Conservation (phyloP, 257 asterid species). For the Scutellaria minor region DNA sequence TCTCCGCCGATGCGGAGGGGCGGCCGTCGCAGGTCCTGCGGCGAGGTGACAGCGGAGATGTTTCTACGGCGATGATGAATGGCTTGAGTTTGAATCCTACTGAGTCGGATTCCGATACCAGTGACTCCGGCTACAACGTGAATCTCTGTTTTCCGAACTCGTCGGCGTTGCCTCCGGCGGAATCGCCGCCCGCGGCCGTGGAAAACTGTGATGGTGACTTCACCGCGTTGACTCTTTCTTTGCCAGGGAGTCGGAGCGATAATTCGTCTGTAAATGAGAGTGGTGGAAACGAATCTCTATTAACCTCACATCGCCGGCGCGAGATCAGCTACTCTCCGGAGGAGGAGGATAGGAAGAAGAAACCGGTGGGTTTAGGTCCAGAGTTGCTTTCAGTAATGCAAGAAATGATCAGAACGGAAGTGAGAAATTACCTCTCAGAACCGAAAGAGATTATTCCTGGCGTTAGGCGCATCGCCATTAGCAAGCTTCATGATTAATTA, state of each 20-base stretch:
- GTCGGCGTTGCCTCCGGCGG: no score
- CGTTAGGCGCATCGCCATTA: constrained; percentile 27
- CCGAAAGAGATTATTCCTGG: constrained; percentile 17
- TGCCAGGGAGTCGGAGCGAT: constrained; percentile 41
- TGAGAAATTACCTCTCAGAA: constrained; percentile 41
- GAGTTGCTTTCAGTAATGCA: constrained; percentile 41
- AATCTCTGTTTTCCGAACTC: constrained; percentile 20
- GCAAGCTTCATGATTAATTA: constrained; percentile 12
- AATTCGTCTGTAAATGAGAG: background rate
- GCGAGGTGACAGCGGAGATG: constrained; percentile 42
- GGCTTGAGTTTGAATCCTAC: constrained; percentile 33
- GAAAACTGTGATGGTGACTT: constrained; percentile 30
- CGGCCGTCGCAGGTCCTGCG: constrained; percentile 41
- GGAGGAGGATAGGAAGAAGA: constrained; percentile 16
- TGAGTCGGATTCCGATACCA: constrained; percentile 35
- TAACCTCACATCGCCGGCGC: background rate
- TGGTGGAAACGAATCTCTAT: background rate
- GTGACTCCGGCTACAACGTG: constrained; percentile 30
- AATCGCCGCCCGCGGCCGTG: constrained; percentile 24
- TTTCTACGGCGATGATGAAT: constrained; percentile 36
- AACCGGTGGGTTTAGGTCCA: constrained; percentile 29
- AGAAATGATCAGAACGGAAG: constrained; percentile 48
- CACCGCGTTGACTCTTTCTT: constrained; percentile 49
- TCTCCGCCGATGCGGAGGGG: constrained; percentile 17
- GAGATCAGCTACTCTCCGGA: background rate